Conservation (phyloP, 2,329 filamentous ascomycete species). For the Xylariaceae sp. region DNA sequence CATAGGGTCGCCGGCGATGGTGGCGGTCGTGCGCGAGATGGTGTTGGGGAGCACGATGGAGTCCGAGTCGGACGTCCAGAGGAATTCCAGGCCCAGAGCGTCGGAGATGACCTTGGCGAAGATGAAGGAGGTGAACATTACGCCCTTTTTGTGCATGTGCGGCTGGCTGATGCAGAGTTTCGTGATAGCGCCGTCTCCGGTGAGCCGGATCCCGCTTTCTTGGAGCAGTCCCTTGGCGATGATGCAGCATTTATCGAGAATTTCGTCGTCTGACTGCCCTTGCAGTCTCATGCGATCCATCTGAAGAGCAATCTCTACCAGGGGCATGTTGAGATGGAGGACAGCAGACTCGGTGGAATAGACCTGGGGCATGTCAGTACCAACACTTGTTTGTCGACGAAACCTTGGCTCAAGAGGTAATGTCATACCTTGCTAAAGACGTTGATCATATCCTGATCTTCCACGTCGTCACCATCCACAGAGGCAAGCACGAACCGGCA, state of each 20-base stretch:
- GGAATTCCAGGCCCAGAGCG: constrained; percentile 27
- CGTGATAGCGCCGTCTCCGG: constrained; percentile 8
- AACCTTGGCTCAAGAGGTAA: not conserved
- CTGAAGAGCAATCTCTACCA: constrained; percentile 2
- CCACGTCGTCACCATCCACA: constrained; percentile 1
- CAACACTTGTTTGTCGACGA: not conserved
- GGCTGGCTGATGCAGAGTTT: constrained; percentile 30
- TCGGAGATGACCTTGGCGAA: constrained; percentile 29
- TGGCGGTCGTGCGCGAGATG: constrained; percentile 24
- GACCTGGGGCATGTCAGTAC: not conserved
- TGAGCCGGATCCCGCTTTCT: not conserved
- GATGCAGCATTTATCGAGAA: constrained; percentile 2
- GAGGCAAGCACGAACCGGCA: constrained; percentile 2
- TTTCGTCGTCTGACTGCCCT: constrained; percentile 1
- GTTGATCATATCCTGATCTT: constrained; percentile 3
- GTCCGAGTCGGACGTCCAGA: constrained; percentile 34
- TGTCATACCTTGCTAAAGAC: not conserved
- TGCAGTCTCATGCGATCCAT: constrained; percentile 1
- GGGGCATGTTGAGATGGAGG: not conserved
- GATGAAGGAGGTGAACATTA: constrained; percentile 34
- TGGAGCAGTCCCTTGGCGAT: not conserved
- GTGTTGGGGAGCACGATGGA: constrained; percentile 28
- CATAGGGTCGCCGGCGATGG: constrained; percentile 26
- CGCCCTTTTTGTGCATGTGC: constrained; percentile 34
- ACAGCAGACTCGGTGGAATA: not conserved